Evolutionary conservation across 2,329 filamentous ascomycete genomes (phyloP).

Genomic region (Calonectria pteridis): DNA sequence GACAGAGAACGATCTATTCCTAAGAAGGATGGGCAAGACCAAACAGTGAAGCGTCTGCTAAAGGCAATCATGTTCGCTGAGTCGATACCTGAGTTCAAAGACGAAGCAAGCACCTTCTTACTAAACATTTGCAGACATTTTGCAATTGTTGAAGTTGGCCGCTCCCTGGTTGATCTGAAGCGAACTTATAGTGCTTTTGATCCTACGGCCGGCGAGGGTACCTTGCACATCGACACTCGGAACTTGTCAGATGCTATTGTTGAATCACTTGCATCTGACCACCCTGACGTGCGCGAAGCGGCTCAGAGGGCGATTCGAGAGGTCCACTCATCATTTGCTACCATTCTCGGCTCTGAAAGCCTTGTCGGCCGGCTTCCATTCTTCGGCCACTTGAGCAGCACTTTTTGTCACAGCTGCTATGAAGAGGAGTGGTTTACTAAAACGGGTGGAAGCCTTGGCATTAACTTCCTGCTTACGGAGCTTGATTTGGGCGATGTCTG

Average conservation of each 20-base stretch:
- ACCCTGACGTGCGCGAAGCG: constrained; percentile 82
- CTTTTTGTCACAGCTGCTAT: constrained; percentile 94
- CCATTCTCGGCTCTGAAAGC: constrained; percentile 81
- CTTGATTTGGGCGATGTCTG: constrained; percentile 87
- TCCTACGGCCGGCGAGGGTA: constrained; percentile 87
- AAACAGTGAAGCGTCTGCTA: constrained; percentile 84
- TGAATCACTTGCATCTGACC: constrained; percentile 89
- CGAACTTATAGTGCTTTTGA: constrained; percentile 84
- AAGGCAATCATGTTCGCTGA: constrained; percentile 90
- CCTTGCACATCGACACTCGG: constrained; percentile 86
- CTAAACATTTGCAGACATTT: constrained; percentile 90
- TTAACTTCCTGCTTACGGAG: constrained; percentile 87
- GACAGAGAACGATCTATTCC: constrained; percentile 85
- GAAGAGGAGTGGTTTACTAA: constrained; percentile 99
- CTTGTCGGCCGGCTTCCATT: constrained; percentile 83
- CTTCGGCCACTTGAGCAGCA: constrained; percentile 84
- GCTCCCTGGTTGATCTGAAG: constrained; percentile 84
- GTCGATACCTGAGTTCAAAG: constrained; percentile 83
- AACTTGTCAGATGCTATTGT: constrained; percentile 90
- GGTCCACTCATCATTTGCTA: constrained; percentile 80
- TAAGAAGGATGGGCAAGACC: constrained; percentile 89
- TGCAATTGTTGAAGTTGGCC: constrained; percentile 88
- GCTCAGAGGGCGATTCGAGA: constrained; percentile 83
- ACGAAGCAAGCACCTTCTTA: constrained; percentile 81
- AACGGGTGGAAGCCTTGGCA: constrained; percentile 90